Conservation (phyloP, 2,329 filamentous ascomycete genomes). For the Diaporthe sp. region DNA sequence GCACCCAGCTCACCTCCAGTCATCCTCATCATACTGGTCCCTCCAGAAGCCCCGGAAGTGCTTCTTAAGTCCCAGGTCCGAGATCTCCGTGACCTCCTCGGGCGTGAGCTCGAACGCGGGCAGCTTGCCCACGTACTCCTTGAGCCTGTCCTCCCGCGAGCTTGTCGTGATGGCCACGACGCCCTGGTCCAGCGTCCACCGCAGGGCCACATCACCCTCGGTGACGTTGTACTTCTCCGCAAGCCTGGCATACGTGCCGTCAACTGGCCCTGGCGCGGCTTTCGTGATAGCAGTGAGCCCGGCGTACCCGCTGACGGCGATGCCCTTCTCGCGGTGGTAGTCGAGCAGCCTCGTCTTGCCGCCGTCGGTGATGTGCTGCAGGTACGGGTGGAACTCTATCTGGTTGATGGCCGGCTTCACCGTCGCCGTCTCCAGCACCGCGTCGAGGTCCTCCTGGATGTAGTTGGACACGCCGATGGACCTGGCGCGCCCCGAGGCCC, state of each 20-base stretch:
- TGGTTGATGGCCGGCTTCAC: slow-evolving; percentile 78
- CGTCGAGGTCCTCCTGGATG: slow-evolving; percentile 63
- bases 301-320: slow-evolving; percentile 53
- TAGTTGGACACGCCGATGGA: slow-evolving; percentile 84
- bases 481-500: slow-evolving; percentile 71
- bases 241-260: slow-evolving; percentile 51
- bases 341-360: slow-evolving; percentile 44
- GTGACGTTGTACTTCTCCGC: slow-evolving; percentile 66
- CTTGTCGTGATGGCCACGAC: slow-evolving; percentile 67
- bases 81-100: slow-evolving; percentile 34
- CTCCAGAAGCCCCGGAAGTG: slow-evolving; percentile 37
- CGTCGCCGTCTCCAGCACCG: slow-evolving; percentile 66
- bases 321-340: slow-evolving; percentile 55
- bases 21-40: slow-evolving; percentile 32
- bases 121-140: slow-evolving; percentile 24
- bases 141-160: slow-evolving; percentile 23
- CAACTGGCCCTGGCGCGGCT: slow-evolving; percentile 53
- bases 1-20: slow-evolving; percentile 28
- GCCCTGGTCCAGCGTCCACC: slow-evolving; percentile 70
- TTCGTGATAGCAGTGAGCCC: slow-evolving; percentile 47
- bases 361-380: slow-evolving; percentile 62
- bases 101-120: slow-evolving; percentile 24
- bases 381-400: slow-evolving; percentile 80
- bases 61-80: slow-evolving; percentile 37
- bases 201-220: slow-evolving; percentile 65